Conservation (phyloP, 2,329 filamentous ascomycete genomes). For the Aspergillus jensenii region DNA sequence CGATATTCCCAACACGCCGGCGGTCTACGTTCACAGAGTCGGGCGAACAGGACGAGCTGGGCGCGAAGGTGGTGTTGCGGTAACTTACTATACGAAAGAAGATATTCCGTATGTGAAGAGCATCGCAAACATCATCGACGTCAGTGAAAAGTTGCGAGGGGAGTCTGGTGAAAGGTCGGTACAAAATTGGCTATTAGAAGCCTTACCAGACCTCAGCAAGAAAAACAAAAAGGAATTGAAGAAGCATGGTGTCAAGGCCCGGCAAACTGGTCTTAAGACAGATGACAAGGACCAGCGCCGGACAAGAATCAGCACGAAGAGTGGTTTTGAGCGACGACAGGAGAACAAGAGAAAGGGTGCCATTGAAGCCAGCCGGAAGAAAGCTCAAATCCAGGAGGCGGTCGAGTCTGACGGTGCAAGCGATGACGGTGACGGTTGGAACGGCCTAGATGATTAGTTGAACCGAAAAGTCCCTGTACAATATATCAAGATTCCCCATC, state of each 20-base stretch:
- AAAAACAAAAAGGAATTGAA: constrained; percentile 80
- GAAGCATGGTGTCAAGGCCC: constrained; percentile 74
- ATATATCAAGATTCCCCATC: constrained; percentile 19
- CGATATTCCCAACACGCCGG: constrained; percentile 88
- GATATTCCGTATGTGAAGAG: constrained; percentile 88
- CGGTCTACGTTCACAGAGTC: constrained; percentile 88
- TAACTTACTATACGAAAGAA: constrained; percentile 94
- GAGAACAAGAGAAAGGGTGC: constrained; percentile 49
- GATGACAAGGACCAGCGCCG: constrained; percentile 47
- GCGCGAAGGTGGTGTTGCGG: constrained; percentile 79
- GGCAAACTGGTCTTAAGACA: constrained; percentile 50
- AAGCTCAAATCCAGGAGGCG: constrained; percentile 20
- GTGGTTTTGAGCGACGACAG: constrained; percentile 48
- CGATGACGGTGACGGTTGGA: constrained; percentile 35
- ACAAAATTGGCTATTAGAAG: constrained; percentile 84
- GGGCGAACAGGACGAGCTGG: constrained; percentile 89
- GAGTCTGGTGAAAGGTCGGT: constrained; percentile 58
- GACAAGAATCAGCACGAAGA: constrained; percentile 69
- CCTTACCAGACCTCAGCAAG: constrained; percentile 80
- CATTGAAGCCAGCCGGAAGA: constrained; percentile 42
- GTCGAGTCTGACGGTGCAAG: constrained; percentile 20
- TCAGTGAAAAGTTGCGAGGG: constrained; percentile 69
- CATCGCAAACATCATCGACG: constrained; percentile 88
- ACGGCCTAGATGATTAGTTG: constrained; percentile 39
- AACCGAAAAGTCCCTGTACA: constrained; percentile 16